phyloP scores from a whole-genome alignment of 768 basidiomycete species.

The Mrakia hoshinonis region DNA sequence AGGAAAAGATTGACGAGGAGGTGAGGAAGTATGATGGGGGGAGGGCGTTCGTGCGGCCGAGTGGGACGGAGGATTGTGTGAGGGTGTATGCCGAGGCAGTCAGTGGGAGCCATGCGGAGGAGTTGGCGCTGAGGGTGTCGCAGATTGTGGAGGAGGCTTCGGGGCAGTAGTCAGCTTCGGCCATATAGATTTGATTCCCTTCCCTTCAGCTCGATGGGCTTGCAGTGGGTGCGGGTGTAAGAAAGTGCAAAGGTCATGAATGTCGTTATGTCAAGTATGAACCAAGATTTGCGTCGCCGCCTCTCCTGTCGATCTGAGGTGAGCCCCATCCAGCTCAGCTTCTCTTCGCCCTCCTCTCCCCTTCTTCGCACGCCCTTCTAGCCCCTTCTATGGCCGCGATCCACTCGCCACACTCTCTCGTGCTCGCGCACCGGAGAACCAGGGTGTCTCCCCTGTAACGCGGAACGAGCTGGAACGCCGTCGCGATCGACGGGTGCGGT shows the following conservation, averaged over 20 bases:
- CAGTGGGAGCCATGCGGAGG: slow-evolving; percentile 61
- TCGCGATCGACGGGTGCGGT: neutral
- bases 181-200: neutral
- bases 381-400: slow-evolving; percentile 21
- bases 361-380: slow-evolving; percentile 15
- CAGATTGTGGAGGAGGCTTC: too few relatives aligned
- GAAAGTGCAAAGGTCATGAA: neutral
- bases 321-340: neutral
- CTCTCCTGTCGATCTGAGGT: too few relatives aligned
- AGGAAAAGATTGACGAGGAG: slow-evolving; percentile 70
- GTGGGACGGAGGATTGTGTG: slow-evolving; percentile 96
- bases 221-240: too few relatives aligned
- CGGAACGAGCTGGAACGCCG: slow-evolving; percentile 22
- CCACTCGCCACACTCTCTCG: slow-evolving; percentile 15
- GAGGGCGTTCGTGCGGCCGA: slow-evolving; percentile 87
- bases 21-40: slow-evolving; percentile 71
- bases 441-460: slow-evolving; percentile 16
- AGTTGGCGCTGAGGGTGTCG: slow-evolving; percentile 4
- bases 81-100: slow-evolving; percentile 92
- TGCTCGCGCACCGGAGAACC: neutral
- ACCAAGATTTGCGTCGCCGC: too few relatives aligned
- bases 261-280: too few relatives aligned
- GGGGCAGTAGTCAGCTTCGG: too few relatives aligned
- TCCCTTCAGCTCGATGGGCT: too few relatives aligned
- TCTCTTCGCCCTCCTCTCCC: neutral